These are phyloP conservation scores for Sphagnurus paluster DNA, from an alignment of 1,284 basidiomycete genomes.

Conservation along the genomic window DNA sequence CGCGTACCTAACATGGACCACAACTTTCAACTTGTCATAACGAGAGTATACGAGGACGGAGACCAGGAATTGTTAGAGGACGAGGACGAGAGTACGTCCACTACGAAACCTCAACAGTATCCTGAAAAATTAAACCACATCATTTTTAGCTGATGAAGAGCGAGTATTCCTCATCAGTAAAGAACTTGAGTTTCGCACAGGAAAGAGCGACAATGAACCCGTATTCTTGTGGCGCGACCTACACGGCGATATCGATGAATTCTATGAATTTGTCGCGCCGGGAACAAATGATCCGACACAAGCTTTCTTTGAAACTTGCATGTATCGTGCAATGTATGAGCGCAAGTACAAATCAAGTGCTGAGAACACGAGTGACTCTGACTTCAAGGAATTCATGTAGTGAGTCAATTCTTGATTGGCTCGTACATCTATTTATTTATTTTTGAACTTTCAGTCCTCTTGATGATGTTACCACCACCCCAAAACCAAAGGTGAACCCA, in stretches of 20 bases:
- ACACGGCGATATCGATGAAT: slow-evolving; percentile 78
- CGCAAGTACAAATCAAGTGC: slow-evolving; percentile 79
- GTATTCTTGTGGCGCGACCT: slow-evolving; percentile 91
- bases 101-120: slow-evolving; percentile 1
- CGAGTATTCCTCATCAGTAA: slow-evolving; percentile 89
- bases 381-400: slow-evolving; percentile 77
- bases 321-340: slow-evolving; percentile 94
- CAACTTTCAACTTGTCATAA: slow-evolving; percentile 96
- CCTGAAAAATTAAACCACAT: slow-evolving; percentile 3
- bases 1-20: slow-evolving; percentile 81
- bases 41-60: slow-evolving; percentile 93
- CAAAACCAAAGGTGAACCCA: slow-evolving; percentile 28
- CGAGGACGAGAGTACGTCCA: slow-evolving; percentile 86
- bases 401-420: slow-evolving; percentile 40
- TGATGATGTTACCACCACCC: no score
- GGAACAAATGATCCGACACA: slow-evolving; percentile 84
- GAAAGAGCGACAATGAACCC: slow-evolving; percentile 76
- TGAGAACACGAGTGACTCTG: slow-evolving; percentile 65
- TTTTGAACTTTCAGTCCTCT: no score
- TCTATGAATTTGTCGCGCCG: slow-evolving; percentile 78
- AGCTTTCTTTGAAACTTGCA: slow-evolving; percentile 89
- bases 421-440: no score
- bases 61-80: slow-evolving; percentile 94
- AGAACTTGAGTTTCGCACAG: slow-evolving; percentile 81
- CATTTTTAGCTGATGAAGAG: slow-evolving; percentile 79